A percentile compares a stretch with the other conserved stretches of the same genome.
Conservation (phyloP, 2,329 filamentous ascomycete species). For the Juglanconis oblonga region DNA sequence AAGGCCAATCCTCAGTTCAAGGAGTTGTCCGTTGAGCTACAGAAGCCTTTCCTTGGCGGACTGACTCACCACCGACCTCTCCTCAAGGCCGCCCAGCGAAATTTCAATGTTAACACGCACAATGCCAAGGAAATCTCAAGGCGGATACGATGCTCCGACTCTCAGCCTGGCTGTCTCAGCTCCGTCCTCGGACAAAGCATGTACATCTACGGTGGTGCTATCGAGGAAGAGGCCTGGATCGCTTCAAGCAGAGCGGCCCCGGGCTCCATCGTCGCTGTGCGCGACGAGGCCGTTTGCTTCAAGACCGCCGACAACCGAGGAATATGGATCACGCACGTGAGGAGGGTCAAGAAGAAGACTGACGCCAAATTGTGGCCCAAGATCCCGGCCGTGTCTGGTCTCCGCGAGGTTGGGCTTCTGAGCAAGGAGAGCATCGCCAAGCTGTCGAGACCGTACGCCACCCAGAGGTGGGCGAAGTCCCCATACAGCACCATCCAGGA, state of each 20-base stretch:
- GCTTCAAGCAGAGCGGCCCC: constrained; percentile 15
- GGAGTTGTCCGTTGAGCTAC: constrained; percentile 29
- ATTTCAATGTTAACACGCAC: constrained; percentile 34
- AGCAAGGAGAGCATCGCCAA: constrained; percentile 19
- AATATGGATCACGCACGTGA: constrained; percentile 39
- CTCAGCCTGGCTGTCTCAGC: constrained; percentile 39
- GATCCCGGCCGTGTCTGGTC: constrained; percentile 33
- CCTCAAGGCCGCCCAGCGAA: constrained; percentile 35
- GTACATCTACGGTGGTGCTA: constrained; percentile 38
- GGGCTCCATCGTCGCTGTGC: constrained; percentile 32
- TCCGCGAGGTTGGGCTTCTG: constrained; percentile 32
- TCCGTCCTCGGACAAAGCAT: constrained; percentile 33
- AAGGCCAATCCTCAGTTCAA: constrained; percentile 25
- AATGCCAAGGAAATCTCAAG: constrained; percentile 36
- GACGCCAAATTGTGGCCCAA: constrained; percentile 40
- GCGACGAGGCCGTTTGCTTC: constrained; percentile 35
- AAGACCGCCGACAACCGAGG: constrained; percentile 36
- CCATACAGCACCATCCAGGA: constrained; percentile 34
- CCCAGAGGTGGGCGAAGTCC: constrained; percentile 28
- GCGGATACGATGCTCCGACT: constrained; percentile 39
- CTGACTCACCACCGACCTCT: constrained; percentile 34
- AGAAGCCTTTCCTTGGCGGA: constrained; percentile 36
- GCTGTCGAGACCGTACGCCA: constrained; percentile 13
- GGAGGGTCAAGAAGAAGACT: constrained; percentile 34
- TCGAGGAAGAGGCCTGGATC: constrained; percentile 31